Conservation (phyloP, 1,139 yeast species). For the Sugiyamaella novakii region DNA sequence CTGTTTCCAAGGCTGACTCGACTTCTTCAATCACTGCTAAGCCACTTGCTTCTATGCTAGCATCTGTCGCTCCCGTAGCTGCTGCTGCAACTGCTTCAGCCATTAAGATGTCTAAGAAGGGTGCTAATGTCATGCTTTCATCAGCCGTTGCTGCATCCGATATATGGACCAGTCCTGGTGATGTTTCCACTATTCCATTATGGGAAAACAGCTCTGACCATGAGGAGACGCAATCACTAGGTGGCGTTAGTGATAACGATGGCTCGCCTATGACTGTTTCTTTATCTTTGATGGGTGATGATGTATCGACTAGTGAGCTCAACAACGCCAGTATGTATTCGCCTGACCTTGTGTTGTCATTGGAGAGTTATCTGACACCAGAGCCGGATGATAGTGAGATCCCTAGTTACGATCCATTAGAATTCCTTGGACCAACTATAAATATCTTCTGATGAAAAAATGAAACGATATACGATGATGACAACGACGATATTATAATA, state of each 20-base stretch:
- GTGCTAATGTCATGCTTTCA: slow-evolving; percentile 23
- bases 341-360: slow-evolving; percentile 27
- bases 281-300: slow-evolving; percentile 13
- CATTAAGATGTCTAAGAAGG: slow-evolving; percentile 18
- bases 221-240: slow-evolving; percentile 17
- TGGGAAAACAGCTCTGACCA: slow-evolving; percentile 21
- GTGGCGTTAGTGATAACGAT: slow-evolving; percentile 14
- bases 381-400: slow-evolving; percentile 30
- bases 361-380: slow-evolving; percentile 34
- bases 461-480: background rate
- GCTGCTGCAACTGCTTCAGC: slow-evolving; percentile 20
- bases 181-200: slow-evolving; percentile 3
- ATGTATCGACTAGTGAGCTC: slow-evolving; percentile 13
- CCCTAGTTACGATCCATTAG: slow-evolving; percentile 32
- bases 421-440: slow-evolving; percentile 33
- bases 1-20: slow-evolving; percentile 10
- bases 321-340: slow-evolving; percentile 21
- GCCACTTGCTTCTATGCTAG: slow-evolving; percentile 10
- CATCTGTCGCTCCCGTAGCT: slow-evolving; percentile 13
- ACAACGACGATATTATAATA: background rate
- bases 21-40: slow-evolving; percentile 10
- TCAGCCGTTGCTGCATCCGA: slow-evolving; percentile 23
- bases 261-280: slow-evolving; percentile 16
- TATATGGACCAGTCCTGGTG: slow-evolving; percentile 11
- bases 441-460: slow-evolving; percentile 28